Evolutionary conservation across 371 early-diverging fungal species (phyloP), one percentile per base, ranked within the genome.

Genomic region (Mortierella sp.): DNA sequence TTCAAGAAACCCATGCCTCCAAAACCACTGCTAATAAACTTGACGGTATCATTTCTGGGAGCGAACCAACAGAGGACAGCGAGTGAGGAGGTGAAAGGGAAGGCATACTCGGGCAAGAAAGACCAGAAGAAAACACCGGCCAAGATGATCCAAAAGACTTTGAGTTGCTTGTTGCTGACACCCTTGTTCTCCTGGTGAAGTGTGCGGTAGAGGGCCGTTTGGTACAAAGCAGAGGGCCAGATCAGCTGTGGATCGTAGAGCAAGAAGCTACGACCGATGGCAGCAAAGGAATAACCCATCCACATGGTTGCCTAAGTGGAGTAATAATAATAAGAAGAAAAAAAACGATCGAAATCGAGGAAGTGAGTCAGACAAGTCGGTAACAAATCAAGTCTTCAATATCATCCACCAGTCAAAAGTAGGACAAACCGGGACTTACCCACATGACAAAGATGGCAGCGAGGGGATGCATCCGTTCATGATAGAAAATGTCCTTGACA

Each of bases 1-100:
- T 76, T 77, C 47, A 83, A 26, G 37, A 83, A 68, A 9, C 83
- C 83, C 81, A 77, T 75, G 37, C 83, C 83, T 7, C 81, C 68
- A 29, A 76, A 52, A n/a, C 81, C 79, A 64, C 77, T 76, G 52
- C 74, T 69, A 29, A 79, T 57, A 48, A 75, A 74, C 53, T 73
- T 68, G 66, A 72, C 44, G n/a, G 64, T 68, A 26, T 65, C 71
- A 46, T 73, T 74, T 15, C 68, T 60, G 46, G 79, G 79, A 7
- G 79, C 75, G 46, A 82, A 74, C 74, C 75, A 82, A 64, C 82
- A 82, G 19, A 82, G 62, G 26, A 80, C 64, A n/a, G 82, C 72
- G 26, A 82, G 37, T 1, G 75, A 71, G 0, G 75, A 66, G n/a
- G 75, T 68, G 64, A 80, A 63, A 3, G 79, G 82, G 66, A 80